phyloP scores from a whole-genome alignment of 768 basidiomycete genomes.

The Serendipita vermifera region DNA sequence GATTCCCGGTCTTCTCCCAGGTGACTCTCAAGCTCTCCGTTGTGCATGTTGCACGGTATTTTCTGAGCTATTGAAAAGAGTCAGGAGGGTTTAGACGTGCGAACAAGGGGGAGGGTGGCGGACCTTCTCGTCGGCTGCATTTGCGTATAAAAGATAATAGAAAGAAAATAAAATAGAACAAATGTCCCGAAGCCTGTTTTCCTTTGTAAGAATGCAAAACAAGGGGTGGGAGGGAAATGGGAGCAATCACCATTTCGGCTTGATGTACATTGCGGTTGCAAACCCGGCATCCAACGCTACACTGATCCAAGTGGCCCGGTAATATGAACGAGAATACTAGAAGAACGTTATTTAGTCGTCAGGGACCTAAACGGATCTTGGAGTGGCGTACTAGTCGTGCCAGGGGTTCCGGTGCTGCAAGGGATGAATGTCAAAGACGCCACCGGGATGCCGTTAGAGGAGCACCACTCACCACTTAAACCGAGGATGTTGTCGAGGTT shows the following conservation, averaged over 20 bases:
- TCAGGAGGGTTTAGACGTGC: not conserved
- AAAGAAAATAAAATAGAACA: conserved; percentile 71
- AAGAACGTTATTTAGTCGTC: not conserved
- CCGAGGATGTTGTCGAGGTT: conserved; percentile 81
- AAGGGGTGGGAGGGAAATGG: not conserved
- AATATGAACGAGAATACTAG: conserved; percentile 85
- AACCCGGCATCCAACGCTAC: conserved; percentile 97
- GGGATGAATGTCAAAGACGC: conserved; percentile 15
- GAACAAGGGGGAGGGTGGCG: conserved; percentile 15
- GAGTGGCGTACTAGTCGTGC: conserved; percentile 57
- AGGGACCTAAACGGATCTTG: not conserved
- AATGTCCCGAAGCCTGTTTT: conserved; percentile 54
- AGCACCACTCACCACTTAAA: conserved; percentile 46
- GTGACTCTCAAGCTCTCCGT: conserved; percentile 91
- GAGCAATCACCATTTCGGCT: conserved; percentile 51
- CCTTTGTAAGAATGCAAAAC: not conserved
- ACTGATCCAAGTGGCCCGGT: conserved; percentile 88
- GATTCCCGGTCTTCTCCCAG: conserved; percentile 96
- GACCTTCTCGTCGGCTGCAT: conserved; percentile 94
- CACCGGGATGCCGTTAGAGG: conserved; percentile 15
- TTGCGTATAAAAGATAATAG: conserved; percentile 83
- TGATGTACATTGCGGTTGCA: conserved; percentile 86
- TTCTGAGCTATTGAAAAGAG: conserved; percentile 49
- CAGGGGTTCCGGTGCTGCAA: conserved; percentile 79
- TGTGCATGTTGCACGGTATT: conserved; percentile 84